Evolutionary conservation across 2,329 filamentous ascomycete species (phyloP).

Genomic region (Phialophora macrospora): DNA sequence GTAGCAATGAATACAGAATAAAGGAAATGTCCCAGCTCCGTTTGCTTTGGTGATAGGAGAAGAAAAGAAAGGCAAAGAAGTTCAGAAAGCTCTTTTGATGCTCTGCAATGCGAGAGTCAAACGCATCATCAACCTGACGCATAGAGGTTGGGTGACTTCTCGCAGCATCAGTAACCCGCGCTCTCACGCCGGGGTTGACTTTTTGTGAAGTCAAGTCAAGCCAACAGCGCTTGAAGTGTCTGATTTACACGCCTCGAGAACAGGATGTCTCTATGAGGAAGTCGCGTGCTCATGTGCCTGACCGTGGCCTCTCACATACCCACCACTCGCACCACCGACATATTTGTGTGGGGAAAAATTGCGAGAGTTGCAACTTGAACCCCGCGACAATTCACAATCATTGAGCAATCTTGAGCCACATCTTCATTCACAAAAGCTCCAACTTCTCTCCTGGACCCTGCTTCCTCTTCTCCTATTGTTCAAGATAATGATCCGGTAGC

Average conservation of each 20-base stretch:
- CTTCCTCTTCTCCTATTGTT: not conserved
- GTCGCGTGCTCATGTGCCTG: conserved; percentile 14
- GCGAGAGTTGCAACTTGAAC: not conserved
- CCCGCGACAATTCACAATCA: conserved; percentile 4
- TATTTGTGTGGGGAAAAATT: conserved; percentile 24
- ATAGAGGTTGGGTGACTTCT: not conserved
- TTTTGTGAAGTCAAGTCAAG: not conserved
- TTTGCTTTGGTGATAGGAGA: not conserved
- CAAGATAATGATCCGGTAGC: conserved; percentile 2
- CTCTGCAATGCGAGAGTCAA: not conserved
- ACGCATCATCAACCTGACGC: not conserved
- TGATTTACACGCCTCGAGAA: not conserved
- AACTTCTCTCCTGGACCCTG: not conserved
- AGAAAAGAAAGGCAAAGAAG: conserved; percentile 3
- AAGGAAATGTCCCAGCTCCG: too few relatives aligned
- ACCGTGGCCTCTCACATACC: not conserved
- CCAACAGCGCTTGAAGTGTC: not conserved
- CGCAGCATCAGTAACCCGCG: not conserved
- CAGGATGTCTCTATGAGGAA: not conserved
- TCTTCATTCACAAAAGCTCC: not conserved
- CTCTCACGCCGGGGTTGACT: not conserved
- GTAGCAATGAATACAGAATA: not conserved
- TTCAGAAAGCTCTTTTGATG: not conserved
- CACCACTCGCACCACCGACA: not conserved
- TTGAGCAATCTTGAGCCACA: not conserved